These are phyloP conservation scores for Cardamine occulta DNA, from an alignment of 345 rosid species.

Conservation along the genomic window DNA sequence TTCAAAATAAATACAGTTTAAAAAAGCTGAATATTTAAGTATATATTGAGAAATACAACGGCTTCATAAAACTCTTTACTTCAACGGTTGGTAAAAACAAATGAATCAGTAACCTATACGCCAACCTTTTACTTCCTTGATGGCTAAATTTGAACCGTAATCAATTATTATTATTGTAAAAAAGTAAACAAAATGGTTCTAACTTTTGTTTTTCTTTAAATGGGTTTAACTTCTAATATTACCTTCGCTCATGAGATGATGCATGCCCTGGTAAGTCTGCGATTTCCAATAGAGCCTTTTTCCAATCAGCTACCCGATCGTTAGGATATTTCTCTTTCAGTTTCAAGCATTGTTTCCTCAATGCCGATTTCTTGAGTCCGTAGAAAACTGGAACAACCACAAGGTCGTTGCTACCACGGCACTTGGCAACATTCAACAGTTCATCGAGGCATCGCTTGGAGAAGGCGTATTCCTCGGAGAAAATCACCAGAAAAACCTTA, in stretches of 20 bases:
- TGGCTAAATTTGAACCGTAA: neutral
- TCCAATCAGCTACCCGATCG: neutral
- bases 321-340: neutral
- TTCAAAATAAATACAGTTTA: no score
- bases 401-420: neutral
- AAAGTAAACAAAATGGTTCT: neutral
- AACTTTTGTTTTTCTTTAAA: no score
- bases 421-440: neutral
- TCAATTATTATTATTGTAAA: no score
- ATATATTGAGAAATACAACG: no score
- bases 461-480: neutral
- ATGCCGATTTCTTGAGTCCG: constrained; percentile 5
- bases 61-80: no score
- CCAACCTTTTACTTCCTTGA: no score
- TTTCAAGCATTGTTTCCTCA: constrained; percentile 26
- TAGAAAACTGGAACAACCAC: constrained; percentile 27
- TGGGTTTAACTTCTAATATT: neutral
- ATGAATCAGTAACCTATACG: no score
- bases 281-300: constrained; percentile 11
- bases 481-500: constrained; percentile 1
- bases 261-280: constrained; percentile 27
- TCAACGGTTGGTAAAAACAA: no score
- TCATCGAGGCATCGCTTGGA: neutral
- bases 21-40: no score
- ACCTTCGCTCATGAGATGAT: constrained; percentile 22